Evolutionary conservation across 2,329 filamentous ascomycete genomes (phyloP), one percentile per base, ranked within the genome.

Genomic region (Penicillium digitatum): DNA sequence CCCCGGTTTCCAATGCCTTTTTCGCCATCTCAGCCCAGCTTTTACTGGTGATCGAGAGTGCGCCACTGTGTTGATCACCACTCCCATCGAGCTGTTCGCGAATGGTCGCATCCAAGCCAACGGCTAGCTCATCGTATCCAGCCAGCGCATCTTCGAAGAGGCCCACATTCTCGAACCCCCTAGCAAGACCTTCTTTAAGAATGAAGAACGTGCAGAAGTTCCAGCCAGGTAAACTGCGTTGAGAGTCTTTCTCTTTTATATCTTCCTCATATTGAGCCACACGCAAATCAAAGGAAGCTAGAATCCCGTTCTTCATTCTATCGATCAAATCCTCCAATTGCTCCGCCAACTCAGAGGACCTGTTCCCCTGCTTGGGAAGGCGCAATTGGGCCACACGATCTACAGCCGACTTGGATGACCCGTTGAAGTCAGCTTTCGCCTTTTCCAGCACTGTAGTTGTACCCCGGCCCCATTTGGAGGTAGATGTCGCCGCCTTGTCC

Each of bases 121-220:
- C 85, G 39, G 89, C 89, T 10, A 99, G 83, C 75, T 99, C 93
- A 71, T 97, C 94, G 65, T 99, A 99, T 14, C 91, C 90, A 5
- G 94, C 89, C 37, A 99, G 77, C 3, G 94, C 93, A 79, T 99
- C 94, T 68, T 99, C 94, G 9, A 96, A 90, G 10, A 99, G 79
- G 0, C 95, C 95, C 3, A 97, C 92, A 69, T 90, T 97, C 72
- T 99, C 95, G 63, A 99, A 96, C 0, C 93, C 95, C 62, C 90
- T 83, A 1, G 94, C 93, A 34, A 99, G 77, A 0, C 94, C 94
- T 72, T 99, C 94, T 68, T 99, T 99, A 9, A 99, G 80, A 16
- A 99, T 92, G 71, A 99, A 99, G 71, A 99, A 99, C 0, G 94
- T 99, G 74, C 94, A 97, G 70, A 99, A 99, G 69, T 99, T 99